Base-by-base conservation (phyloP, 2,329 filamentous ascomycete species). In the Aspergillus floridensis region DNA sequence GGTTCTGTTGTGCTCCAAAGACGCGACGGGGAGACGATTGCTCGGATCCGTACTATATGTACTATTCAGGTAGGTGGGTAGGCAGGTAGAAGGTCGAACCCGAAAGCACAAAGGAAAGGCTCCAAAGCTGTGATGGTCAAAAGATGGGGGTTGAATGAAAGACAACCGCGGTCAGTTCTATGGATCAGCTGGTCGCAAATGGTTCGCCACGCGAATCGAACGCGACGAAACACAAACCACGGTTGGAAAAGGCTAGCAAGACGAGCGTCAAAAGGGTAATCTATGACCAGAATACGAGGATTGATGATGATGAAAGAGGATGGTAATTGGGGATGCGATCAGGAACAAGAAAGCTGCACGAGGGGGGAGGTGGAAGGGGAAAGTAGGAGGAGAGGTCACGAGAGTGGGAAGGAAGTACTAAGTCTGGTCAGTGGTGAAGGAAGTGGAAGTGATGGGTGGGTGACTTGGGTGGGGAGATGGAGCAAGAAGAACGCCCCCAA, bases 401-500 rank as follows among this genome's bases (percentile, higher is more conserved):
- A 35, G 32, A 35, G 32, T 35, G 14, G 32, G 32, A 32, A 32
- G 31, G 31, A 35, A 35, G 32, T 16, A 35, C 8, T 35, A 16
- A 35, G 14, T 35, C 14, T 35, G 14, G 32, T 29, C 7, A 12
- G 32, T 31, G 59, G 19, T 7, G 21, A 32, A 35, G 19, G 49
- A 41, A 53, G 38, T 32, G 56, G 46, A 57, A 38, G 22, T 53
- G 38, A 24, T 22, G 3, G 22, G 22, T 22, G 22, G 22, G 22
- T 22, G 22, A 22, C 3, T 22, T 4, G 22, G 29, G 38, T n/a
- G 50, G 26, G 38, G 38, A 31, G 52, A 54, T 46, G 52, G 63
- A 62, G 56, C 56, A 62, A 61, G 61, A 55, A 63, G 49, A 57
- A 50, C 57, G 61, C 52, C 61, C 22, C 22, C 22, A n/a, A n/a